phyloP scores from a whole-genome alignment of 2,329 filamentous ascomycete species.

The Aspergillus proliferans region DNA sequence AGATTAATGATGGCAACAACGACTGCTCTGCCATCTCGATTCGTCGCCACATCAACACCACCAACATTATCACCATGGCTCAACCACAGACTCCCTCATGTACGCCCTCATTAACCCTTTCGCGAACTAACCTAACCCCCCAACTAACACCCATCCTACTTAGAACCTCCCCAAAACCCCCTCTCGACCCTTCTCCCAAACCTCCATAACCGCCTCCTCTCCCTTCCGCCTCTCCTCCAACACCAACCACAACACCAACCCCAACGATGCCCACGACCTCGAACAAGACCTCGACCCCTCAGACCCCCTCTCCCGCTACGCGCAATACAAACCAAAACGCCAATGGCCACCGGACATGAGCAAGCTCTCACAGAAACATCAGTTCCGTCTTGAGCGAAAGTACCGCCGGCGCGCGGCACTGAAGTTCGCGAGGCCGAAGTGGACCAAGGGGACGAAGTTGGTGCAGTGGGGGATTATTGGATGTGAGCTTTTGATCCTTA shows the following conservation, averaged over 20 bases:
- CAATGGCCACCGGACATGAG: conserved; percentile 61
- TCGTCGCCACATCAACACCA: background rate
- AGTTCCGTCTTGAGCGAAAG: conserved; percentile 62
- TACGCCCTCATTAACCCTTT: too few relatives aligned
- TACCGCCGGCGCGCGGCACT: conserved; percentile 57
- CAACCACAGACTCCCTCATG: background rate
- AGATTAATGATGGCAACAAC: background rate
- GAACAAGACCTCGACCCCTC: conserved; percentile 6
- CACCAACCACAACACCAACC: conserved; percentile 3
- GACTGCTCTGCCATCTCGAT: background rate
- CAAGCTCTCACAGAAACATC: conserved; percentile 57
- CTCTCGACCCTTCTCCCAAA: conserved; percentile 5
- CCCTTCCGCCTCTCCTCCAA: conserved; percentile 16
- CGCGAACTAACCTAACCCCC: background rate
- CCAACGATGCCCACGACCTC: background rate
- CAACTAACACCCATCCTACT: background rate
- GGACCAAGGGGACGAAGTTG: conserved; percentile 53
- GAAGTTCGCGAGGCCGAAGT: conserved; percentile 55
- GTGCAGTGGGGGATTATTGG: conserved; percentile 50
- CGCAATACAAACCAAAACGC: conserved; percentile 55
- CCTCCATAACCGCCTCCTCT: conserved; percentile 3
- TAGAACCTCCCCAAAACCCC: background rate
- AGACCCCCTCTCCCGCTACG: conserved; percentile 35
- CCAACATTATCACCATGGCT: background rate
- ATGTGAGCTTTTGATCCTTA: conserved; percentile 35